Conservation (phyloP, 306 rosid species). For the Acacia melanoxylon region DNA sequence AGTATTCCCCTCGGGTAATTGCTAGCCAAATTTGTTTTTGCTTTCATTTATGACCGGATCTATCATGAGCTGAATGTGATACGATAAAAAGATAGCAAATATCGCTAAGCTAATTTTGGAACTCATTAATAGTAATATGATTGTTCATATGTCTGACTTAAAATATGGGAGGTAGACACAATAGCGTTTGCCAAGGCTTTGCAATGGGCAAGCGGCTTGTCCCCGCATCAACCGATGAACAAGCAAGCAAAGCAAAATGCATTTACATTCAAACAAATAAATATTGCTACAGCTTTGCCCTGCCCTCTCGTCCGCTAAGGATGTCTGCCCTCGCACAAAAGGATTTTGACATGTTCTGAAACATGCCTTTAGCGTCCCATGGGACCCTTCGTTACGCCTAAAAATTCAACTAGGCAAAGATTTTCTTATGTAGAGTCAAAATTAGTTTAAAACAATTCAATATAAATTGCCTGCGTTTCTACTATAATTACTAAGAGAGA, state of each 20-base stretch:
- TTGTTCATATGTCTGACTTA: background rate
- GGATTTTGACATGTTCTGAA: background rate
- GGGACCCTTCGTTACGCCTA: background rate
- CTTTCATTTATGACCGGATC: background rate
- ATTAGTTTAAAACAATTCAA: constrained; percentile 34
- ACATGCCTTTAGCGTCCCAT: background rate
- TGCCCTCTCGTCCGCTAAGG: background rate
- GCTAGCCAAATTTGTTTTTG: background rate
- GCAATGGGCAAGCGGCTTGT: background rate
- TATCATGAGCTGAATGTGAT: background rate
- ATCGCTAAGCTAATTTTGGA: background rate
- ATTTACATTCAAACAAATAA: background rate
- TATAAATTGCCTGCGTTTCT: constrained; percentile 36
- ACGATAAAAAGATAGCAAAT: too few relatives aligned
- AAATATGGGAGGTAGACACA: background rate
- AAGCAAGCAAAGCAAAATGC: constrained; percentile 3
- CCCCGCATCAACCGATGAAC: background rate
- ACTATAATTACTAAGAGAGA: constrained; percentile 21
- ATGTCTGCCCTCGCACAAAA: background rate
- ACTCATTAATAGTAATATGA: background rate
- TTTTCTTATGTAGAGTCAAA: constrained; percentile 32
- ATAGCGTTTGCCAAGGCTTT: background rate
- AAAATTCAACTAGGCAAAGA: constrained; percentile 22
- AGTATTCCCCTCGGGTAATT: background rate
- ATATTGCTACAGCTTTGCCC: constrained; percentile 5